Evolutionary conservation across 2,329 filamentous ascomycete species (phyloP).

Genomic region (Colletotrichum camelliae): DNA sequence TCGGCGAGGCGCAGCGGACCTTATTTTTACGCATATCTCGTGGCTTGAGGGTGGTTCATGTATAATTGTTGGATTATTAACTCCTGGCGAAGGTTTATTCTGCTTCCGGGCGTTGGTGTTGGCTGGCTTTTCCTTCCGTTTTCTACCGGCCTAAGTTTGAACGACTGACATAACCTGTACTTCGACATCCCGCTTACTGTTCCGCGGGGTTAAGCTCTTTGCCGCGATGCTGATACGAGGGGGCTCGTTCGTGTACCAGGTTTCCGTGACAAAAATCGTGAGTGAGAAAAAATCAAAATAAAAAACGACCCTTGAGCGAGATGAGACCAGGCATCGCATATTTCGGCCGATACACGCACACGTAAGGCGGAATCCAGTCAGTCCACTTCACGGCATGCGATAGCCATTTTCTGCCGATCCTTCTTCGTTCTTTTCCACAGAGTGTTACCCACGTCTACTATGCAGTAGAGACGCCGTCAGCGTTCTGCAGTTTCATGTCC

Average conservation of each 20-base stretch:
- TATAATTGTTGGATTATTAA: neutral
- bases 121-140: neutral
- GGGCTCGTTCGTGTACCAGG: neutral
- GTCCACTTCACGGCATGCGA: neutral
- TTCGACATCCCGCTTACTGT: neutral
- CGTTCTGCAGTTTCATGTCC: neutral
- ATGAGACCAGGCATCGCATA: neutral
- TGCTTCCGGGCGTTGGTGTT: neutral
- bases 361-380: neutral
- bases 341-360: neutral
- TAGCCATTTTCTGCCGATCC: neutral
- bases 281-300: neutral
- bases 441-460: neutral
- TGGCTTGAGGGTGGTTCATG: neutral
- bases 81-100: neutral
- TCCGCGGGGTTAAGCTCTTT: neutral
- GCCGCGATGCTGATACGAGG: neutral
- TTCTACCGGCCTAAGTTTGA: neutral
- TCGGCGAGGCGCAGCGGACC: neutral
- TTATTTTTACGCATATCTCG: neutral
- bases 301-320: neutral
- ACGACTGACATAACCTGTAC: neutral
- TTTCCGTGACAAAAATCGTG: neutral
- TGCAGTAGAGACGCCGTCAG: neutral
- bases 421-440: neutral